Evolutionary conservation across 2,329 filamentous ascomycete genomes (phyloP).

Genomic region (Ceratocystis harringtonii): DNA sequence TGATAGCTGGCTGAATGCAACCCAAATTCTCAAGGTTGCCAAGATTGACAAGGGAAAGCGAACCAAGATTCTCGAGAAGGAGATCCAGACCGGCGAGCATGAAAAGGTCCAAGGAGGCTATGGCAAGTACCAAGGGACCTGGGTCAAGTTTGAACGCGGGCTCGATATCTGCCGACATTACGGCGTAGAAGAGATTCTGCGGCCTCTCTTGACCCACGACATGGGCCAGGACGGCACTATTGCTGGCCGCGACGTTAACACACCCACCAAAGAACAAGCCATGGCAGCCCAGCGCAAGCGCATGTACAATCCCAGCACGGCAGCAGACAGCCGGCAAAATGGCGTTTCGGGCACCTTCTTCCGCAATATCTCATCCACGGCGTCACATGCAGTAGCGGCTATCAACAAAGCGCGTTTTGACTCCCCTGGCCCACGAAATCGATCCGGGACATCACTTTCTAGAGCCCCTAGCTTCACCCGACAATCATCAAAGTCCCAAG

Average conservation of each 20-base stretch:
- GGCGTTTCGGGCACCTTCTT: constrained; percentile 78
- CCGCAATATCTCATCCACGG: constrained; percentile 87
- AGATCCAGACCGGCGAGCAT: constrained; percentile 89
- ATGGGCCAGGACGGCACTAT: constrained; percentile 61
- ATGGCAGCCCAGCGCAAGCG: constrained; percentile 92
- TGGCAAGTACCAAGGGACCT: constrained; percentile 97
- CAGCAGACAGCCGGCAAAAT: constrained; percentile 51
- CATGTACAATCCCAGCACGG: constrained; percentile 57
- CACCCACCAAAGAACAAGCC: constrained; percentile 94
- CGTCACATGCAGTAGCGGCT: constrained; percentile 82
- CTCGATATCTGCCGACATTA: constrained; percentile 78
- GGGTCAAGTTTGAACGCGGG: constrained; percentile 88
- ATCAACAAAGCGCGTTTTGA: constrained; percentile 94
- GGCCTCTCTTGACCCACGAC: constrained; percentile 64
- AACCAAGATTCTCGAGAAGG: constrained; percentile 95
- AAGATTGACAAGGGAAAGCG: constrained; percentile 95
- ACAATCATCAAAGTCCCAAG: constrained; percentile 52
- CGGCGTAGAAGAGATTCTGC: constrained; percentile 60
- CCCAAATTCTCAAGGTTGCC: constrained; percentile 93
- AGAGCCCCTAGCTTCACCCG: constrained; percentile 52
- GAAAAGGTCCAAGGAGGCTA: constrained; percentile 98
- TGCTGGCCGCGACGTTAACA: constrained; percentile 65
- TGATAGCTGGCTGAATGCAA: constrained; percentile 95
- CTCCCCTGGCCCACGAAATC: constrained; percentile 58
- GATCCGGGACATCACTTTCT: constrained; percentile 20